Percentiles rank a stretch among this genome's conserved stretches.
phyloP scores from a whole-genome alignment of 2,329 filamentous ascomycete species.

The Monascus ruber region DNA sequence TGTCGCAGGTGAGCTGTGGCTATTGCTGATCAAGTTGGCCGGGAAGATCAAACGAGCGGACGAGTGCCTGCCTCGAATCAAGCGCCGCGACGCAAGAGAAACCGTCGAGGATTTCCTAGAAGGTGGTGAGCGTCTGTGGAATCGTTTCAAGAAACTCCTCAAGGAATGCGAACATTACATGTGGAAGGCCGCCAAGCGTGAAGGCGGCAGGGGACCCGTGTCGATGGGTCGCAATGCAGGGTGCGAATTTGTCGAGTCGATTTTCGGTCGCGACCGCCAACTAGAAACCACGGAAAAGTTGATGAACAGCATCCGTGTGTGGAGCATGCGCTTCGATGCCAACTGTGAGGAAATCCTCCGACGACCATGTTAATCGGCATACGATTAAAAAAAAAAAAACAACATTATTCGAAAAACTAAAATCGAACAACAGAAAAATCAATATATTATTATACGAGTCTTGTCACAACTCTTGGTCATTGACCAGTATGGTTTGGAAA shows the following conservation, averaged over 20 bases:
- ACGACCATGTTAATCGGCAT: neutral
- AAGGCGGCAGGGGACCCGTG: constrained; percentile 51
- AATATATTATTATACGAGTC: no score
- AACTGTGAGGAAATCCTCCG: constrained; percentile 86
- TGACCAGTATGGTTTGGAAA: no score
- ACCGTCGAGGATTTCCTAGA: constrained; percentile 84
- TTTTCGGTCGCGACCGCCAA: constrained; percentile 86
- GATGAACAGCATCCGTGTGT: constrained; percentile 78
- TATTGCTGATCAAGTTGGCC: constrained; percentile 83
- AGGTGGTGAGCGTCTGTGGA: constrained; percentile 74
- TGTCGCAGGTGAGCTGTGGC: constrained; percentile 88
- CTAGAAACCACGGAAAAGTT: constrained; percentile 82
- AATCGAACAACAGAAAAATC: no score
- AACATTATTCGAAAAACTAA: no score
- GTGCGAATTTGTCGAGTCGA: constrained; percentile 87
- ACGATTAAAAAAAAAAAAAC: no score
- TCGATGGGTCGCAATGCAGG: constrained; percentile 86
- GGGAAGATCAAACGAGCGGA: constrained; percentile 90
- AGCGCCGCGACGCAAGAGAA: constrained; percentile 60
- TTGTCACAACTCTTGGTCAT: no score
- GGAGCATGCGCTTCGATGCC: constrained; percentile 88
- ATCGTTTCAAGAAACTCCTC: constrained; percentile 73
- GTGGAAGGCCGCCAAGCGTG: constrained; percentile 73
- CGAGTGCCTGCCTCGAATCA: constrained; percentile 61
- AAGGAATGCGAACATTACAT: constrained; percentile 90